Base-by-base conservation (phyloP, 1,139 yeast species). In the Hemisphaericaspora xylanilytica region DNA sequence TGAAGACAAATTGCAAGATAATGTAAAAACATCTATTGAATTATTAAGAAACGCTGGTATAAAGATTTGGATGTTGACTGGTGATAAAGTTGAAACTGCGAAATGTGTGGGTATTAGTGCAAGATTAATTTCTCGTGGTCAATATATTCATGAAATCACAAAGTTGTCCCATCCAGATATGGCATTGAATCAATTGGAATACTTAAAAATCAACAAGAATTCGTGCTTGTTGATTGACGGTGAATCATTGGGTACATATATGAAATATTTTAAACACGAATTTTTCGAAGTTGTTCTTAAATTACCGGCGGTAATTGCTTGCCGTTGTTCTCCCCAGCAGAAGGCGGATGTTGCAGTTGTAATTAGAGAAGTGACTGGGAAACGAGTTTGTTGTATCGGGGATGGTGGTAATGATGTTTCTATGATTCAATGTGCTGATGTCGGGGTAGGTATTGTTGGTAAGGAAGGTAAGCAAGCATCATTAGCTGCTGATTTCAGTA, bases 351-450 rank as follows among this genome's bases (percentile, higher is more conserved):
- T 94, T 38, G 97, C 98, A 0, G 56, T 77, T 16, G 67, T 83
- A 48, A 94, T 94, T 47, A 77, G 90, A 49, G 78, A 78, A 43
- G 65, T 78, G 26, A 92, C 98, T 0, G 86, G 88, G 5, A 88
- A 87, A 55, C 70, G 98, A 38, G 97, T 90, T 3, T 90, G 97
- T 51, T 92, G 98, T 58, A 94, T 94, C 52, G 99, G 99, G 37
- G 99, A 94, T 62, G 99, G 99, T 49, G 99, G 99, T 51, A 94
- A 94, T 55, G 99, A 94, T 62, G 99, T 94, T 28, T 86, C 95
- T 53, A 94, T 94, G 99, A 94, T 94, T 51, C 98, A 92, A 63
- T 86, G 95, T 51, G 98, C 99, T 0, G 96, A 94, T 65, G 96
- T 94, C 9, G 99, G 99, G 41, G 96, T 94, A 29, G 99, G 99